A percentile compares a stretch with the other conserved stretches of the same genome.
phyloP scores from a whole-genome alignment of 2,329 filamentous ascomycete genomes.

The Sclerotinia minor region DNA sequence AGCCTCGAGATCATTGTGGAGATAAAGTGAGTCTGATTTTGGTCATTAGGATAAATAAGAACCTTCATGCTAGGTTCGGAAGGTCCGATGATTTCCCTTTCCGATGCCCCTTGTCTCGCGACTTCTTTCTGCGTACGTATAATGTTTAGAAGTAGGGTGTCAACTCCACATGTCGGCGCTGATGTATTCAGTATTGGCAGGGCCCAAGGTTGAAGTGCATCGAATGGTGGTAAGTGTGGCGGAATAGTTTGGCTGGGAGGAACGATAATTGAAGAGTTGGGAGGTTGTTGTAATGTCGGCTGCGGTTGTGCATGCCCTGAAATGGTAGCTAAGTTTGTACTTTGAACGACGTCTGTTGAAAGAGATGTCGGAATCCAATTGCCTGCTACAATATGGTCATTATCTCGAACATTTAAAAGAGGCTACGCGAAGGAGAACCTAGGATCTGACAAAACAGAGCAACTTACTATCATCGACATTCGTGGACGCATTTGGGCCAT shows the following conservation, averaged over 20 bases:
- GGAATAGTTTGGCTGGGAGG: background rate
- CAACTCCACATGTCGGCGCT: constrained; percentile 41
- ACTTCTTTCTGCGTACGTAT: constrained; percentile 44
- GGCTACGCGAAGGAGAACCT: background rate
- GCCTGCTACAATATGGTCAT: constrained; percentile 10
- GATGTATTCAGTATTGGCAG: constrained; percentile 40
- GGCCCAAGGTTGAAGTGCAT: constrained; percentile 38
- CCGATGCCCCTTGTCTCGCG: constrained; percentile 36
- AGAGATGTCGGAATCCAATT: constrained; percentile 21
- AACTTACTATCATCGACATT: constrained; percentile 19
- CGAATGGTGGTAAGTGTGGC: constrained; percentile 2
- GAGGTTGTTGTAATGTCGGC: background rate
- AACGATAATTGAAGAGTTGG: background rate
- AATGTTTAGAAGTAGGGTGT: constrained; percentile 44
- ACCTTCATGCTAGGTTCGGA: constrained; percentile 42
- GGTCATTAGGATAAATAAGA: constrained; percentile 40
- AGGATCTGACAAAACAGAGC: background rate
- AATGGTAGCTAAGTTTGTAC: background rate
- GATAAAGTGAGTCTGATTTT: constrained; percentile 36
- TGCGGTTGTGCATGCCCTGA: background rate
- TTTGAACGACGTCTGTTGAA: background rate
- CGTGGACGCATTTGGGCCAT: background rate
- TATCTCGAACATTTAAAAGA: background rate
- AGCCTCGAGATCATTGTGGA: constrained; percentile 40
- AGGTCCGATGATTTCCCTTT: constrained; percentile 41